Evolutionary conservation across 2,329 filamentous ascomycete genomes (phyloP).

Genomic region (Pseudopyrenochaeta lycopersici): DNA sequence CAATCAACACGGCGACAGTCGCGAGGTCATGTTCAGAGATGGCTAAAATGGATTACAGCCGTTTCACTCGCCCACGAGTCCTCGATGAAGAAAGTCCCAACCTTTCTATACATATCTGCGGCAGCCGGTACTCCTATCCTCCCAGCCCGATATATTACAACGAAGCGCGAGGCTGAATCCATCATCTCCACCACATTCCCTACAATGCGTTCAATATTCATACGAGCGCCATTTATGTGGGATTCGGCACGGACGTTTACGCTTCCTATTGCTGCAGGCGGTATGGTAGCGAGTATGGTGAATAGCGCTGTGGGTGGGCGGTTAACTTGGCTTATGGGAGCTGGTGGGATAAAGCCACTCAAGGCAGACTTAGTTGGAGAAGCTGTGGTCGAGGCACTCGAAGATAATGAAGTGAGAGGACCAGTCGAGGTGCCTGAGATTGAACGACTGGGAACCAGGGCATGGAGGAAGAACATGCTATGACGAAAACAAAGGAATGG

Average conservation of each 20-base stretch:
- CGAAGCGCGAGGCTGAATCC: constrained; percentile 89
- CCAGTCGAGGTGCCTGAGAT: constrained; percentile 82
- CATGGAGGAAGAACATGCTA: constrained; percentile 91
- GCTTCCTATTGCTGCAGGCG: constrained; percentile 81
- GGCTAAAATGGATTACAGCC: constrained; percentile 56
- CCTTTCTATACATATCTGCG: constrained; percentile 90
- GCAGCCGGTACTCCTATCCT: constrained; percentile 85
- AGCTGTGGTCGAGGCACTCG: constrained; percentile 86
- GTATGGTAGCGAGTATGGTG: constrained; percentile 76
- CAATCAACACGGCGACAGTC: too few relatives aligned
- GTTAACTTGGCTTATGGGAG: constrained; percentile 79
- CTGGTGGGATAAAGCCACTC: constrained; percentile 84
- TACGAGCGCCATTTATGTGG: constrained; percentile 89
- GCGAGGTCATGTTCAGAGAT: too few relatives aligned
- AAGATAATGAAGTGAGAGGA: constrained; percentile 75
- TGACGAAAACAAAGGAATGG: constrained; percentile 46
- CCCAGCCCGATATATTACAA: constrained; percentile 84
- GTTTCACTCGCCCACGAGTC: constrained; percentile 84
- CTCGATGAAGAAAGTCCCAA: constrained; percentile 67
- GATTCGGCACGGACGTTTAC: constrained; percentile 84
- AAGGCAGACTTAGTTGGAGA: constrained; percentile 88
- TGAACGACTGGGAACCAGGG: constrained; percentile 79
- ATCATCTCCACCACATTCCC: constrained; percentile 78
- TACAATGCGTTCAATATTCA: constrained; percentile 78
- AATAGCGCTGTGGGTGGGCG: constrained; percentile 81